Evolutionary conservation across 2,329 filamentous ascomycete genomes (phyloP).

Genomic region (Trichoderma sp.): DNA sequence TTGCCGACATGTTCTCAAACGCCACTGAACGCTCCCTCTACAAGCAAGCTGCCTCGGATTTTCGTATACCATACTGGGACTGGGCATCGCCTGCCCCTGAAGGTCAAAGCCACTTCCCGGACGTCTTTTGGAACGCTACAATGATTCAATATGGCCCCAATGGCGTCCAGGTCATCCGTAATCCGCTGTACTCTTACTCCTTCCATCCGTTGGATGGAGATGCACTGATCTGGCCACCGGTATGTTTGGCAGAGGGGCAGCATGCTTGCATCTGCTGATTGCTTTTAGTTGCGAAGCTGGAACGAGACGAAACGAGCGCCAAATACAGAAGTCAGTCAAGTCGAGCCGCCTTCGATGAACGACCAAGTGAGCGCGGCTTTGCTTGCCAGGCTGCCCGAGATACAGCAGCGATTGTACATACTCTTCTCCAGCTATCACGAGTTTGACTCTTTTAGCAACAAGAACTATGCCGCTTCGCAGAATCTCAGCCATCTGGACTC

Average conservation of each 20-base stretch:
- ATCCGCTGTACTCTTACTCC: slow-evolving; percentile 63
- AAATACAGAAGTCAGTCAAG: slow-evolving; percentile 37
- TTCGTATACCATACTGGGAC: slow-evolving; percentile 63
- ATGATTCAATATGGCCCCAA: slow-evolving; percentile 60
- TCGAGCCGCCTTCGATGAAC: slow-evolving; percentile 57
- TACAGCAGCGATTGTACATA: slow-evolving; percentile 66
- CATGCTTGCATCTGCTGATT: background rate
- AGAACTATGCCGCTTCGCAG: slow-evolving; percentile 58
- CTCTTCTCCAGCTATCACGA: slow-evolving; percentile 69
- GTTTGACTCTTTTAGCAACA: slow-evolving; percentile 70
- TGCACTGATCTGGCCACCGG: slow-evolving; percentile 62
- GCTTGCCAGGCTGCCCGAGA: slow-evolving; percentile 51
- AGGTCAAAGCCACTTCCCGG: slow-evolving; percentile 52
- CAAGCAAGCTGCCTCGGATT: slow-evolving; percentile 52
- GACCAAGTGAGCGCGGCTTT: slow-evolving; percentile 53
- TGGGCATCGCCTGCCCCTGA: slow-evolving; percentile 55
- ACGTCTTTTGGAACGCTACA: slow-evolving; percentile 50
- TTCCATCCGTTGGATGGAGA: slow-evolving; percentile 62
- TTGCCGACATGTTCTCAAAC: slow-evolving; percentile 54
- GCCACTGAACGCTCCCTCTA: slow-evolving; percentile 52
- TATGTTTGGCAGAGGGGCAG: slow-evolving; percentile 43
- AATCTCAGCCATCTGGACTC: slow-evolving; percentile 61
- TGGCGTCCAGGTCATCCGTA: slow-evolving; percentile 58
- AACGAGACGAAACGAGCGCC: slow-evolving; percentile 62
- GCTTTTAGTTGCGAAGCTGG: slow-evolving; percentile 59